Evolutionary conservation across 148 eudicot genomes (phyloP).

Genomic region (Tetragonia tetragonoides): DNA sequence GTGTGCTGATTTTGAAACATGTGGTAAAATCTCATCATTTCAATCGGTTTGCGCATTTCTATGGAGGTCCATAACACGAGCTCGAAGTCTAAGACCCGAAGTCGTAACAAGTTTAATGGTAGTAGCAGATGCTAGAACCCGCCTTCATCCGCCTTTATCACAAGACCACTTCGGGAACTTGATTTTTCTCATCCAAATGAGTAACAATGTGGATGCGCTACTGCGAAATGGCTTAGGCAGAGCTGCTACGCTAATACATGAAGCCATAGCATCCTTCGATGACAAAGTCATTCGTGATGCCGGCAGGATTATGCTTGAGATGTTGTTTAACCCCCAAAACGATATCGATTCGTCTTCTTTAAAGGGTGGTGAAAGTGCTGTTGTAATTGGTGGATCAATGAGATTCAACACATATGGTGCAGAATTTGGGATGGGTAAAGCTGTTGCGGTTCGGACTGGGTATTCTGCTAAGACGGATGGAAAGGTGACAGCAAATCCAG

Average conservation of each 20-base stretch:
- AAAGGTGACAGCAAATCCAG: conserved; percentile 63
- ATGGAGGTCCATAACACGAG: neutral
- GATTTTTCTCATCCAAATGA: neutral
- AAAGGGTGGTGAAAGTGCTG: neutral
- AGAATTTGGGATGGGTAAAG: conserved; percentile 64
- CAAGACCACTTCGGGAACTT: neutral
- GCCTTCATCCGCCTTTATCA: neutral
- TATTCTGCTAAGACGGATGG: conserved; percentile 65
- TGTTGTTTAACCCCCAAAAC: neutral
- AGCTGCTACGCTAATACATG: neutral
- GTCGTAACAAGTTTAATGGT: neutral
- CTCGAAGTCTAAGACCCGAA: neutral
- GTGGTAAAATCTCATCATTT: neutral
- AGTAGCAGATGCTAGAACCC: neutral
- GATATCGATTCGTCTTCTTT: neutral
- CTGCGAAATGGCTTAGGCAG: neutral
- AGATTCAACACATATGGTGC: conserved; percentile 62
- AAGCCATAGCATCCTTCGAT: neutral
- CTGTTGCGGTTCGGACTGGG: conserved; percentile 55
- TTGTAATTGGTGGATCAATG: conserved; percentile 65
- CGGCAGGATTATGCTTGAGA: neutral
- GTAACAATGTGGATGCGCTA: neutral
- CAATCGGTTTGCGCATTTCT: neutral
- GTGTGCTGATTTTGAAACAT: neutral
- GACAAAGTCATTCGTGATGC: neutral